phyloP scores from a whole-genome alignment of 108 stramenopile genomes.

The Skeletonema costatum region DNA sequence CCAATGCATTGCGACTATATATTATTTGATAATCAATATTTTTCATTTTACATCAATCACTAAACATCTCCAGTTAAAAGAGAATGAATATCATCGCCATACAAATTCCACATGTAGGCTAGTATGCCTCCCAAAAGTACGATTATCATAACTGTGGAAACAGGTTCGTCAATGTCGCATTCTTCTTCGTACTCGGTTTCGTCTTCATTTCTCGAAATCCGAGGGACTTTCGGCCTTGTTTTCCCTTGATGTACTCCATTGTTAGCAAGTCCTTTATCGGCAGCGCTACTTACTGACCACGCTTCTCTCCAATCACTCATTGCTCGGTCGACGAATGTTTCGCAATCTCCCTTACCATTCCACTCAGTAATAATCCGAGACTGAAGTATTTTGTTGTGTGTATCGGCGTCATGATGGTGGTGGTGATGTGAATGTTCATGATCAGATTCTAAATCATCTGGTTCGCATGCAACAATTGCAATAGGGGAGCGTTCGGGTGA shows the following conservation, averaged over 20 bases:
- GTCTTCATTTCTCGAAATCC: constrained; percentile 20
- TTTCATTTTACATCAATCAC: neutral
- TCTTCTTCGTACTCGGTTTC: constrained; percentile 11
- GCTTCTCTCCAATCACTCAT: constrained; percentile 43
- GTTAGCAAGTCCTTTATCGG: neutral
- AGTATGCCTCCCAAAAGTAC: constrained; percentile 20
- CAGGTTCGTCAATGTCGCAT: constrained; percentile 16
- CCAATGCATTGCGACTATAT: neutral
- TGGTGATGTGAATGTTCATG: constrained; percentile 23
- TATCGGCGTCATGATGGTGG: constrained; percentile 40
- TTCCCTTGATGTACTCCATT: neutral
- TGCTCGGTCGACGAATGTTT: constrained; percentile 43
- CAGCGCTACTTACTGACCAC: constrained; percentile 9
- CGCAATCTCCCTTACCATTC: constrained; percentile 60
- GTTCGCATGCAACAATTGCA: constrained; percentile 43
- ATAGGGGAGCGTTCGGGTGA: constrained; percentile 46
- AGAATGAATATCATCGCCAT: constrained; percentile 19
- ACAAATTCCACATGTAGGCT: constrained; percentile 39
- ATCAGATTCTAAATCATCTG: constrained; percentile 58
- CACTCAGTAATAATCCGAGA: constrained; percentile 52
- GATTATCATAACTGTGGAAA: constrained; percentile 36
- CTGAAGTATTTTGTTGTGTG: constrained; percentile 50
- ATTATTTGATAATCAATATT: neutral
- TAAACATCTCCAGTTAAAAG: neutral
- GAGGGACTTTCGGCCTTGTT: constrained; percentile 22